These are phyloP conservation scores for Theobroma cacao DNA, from an alignment of 345 rosid genomes.

Conservation along the genomic window DNA sequence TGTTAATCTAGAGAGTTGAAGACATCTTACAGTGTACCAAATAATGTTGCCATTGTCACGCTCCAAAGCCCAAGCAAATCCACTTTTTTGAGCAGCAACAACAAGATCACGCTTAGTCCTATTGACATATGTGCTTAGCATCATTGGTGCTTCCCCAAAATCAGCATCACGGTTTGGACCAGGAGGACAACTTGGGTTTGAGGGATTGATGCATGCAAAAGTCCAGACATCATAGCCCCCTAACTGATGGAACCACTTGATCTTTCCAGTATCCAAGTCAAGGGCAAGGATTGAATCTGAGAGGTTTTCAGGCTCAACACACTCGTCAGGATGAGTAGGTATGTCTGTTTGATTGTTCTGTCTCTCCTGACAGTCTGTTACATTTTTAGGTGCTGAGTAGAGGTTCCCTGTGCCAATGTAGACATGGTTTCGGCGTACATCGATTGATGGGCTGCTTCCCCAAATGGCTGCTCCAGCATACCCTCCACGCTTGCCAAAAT, in stretches of 20 bases:
- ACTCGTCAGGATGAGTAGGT: constrained; percentile 21
- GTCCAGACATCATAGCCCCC: constrained; percentile 38
- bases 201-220: constrained; percentile 22
- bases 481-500: constrained; percentile 7
- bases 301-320: constrained; percentile 29
- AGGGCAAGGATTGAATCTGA: constrained; percentile 29
- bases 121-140: constrained; percentile 13
- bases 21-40: constrained; percentile 38
- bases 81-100: constrained; percentile 46
- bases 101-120: constrained; percentile 20
- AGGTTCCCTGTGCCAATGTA: constrained; percentile 40
- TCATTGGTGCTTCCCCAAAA: constrained; percentile 39
- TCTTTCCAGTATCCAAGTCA: constrained; percentile 26
- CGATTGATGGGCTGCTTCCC: constrained; percentile 40
- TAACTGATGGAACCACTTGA: constrained; percentile 31
- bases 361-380: constrained; percentile 25
- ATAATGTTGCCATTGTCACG: constrained; percentile 34
- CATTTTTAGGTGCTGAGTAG: constrained; percentile 27
- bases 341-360: constrained; percentile 27
- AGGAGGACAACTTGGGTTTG: constrained; percentile 24
- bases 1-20: neutral
- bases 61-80: constrained; percentile 48
- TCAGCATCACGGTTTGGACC: constrained; percentile 35
- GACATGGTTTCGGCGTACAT: constrained; percentile 21
- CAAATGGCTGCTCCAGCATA: constrained; percentile 33